Evolutionary conservation across 1,284 basidiomycete species (phyloP).

Genomic region (Pterulicium gracile): DNA sequence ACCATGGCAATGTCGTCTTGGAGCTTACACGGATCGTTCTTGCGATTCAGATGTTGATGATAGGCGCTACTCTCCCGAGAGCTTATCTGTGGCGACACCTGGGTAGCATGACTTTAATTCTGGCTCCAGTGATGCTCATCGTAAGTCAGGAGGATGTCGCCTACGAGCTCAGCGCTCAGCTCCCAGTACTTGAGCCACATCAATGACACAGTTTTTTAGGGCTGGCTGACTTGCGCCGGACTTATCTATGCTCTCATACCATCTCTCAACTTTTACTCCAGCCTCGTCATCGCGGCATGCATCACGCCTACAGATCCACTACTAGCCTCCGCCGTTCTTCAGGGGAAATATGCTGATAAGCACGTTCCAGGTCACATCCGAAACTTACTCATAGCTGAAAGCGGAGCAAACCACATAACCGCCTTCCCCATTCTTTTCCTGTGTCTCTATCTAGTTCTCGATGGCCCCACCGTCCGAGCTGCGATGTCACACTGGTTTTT

Average conservation of each 20-base stretch:
- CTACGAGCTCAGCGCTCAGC: too few species aligned
- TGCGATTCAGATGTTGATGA: constrained; percentile 95
- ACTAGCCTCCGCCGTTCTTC: constrained; percentile 82
- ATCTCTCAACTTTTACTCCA: constrained; percentile 76
- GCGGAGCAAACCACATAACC: constrained; percentile 89
- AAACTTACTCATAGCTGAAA: constrained; percentile 85
- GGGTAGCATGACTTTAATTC: constrained; percentile 78
- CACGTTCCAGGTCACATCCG: constrained; percentile 93
- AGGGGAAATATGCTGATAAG: constrained; percentile 97
- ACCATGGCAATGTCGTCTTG: constrained; percentile 65
- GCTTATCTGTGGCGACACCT: constrained; percentile 89
- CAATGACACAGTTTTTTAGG: too few species aligned
- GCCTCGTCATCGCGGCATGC: constrained; percentile 85
- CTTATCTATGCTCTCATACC: constrained; percentile 88
- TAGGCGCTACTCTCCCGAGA: constrained; percentile 93
- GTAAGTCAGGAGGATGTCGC: too few species aligned
- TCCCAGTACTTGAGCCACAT: too few species aligned
- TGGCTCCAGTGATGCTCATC: constrained; percentile 87
- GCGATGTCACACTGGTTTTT: constrained; percentile 81
- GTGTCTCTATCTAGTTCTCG: constrained; percentile 81
- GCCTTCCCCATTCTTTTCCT: constrained; percentile 97
- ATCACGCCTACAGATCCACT: constrained; percentile 97
- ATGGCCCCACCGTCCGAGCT: constrained; percentile 43
- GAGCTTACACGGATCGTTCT: constrained; percentile 95
- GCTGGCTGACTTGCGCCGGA: constrained; percentile 85